Percentiles rank a stretch among this genome's conserved stretches.
Conservation (phyloP, 192 early-diverging fungal species). For the Dispira simplex region DNA sequence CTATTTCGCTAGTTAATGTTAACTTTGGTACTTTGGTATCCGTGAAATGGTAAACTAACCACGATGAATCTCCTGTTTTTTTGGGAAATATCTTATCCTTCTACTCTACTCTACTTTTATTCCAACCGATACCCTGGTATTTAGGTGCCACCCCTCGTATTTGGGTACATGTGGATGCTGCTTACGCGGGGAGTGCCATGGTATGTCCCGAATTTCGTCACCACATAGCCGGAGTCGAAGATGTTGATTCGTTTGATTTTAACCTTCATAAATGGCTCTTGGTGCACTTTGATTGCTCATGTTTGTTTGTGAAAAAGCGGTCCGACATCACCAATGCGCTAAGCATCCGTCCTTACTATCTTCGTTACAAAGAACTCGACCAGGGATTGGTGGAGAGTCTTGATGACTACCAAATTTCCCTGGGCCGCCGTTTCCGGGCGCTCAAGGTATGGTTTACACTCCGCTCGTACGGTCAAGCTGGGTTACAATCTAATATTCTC, state of each 20-base stretch:
- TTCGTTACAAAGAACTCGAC: slow-evolving; percentile 22
- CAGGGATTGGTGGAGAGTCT: slow-evolving; percentile 30
- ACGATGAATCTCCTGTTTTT: too few relatives aligned
- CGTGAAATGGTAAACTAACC: too few relatives aligned
- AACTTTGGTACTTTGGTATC: too few relatives aligned
- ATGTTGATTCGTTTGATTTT: slow-evolving; percentile 40
- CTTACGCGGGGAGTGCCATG: slow-evolving; percentile 40
- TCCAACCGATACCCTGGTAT: too few relatives aligned
- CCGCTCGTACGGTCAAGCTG: slow-evolving; percentile 35
- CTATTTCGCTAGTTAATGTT: too few relatives aligned
- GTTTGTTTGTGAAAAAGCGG: slow-evolving; percentile 34
- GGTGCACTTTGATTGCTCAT: slow-evolving; percentile 48
- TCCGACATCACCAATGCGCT: slow-evolving; percentile 31
- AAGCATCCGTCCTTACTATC: slow-evolving; percentile 31
- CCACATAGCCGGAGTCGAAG: slow-evolving; percentile 27
- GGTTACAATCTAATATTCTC: slow-evolving; percentile 33
- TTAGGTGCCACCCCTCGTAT: slow-evolving; percentile 7
- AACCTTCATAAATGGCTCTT: slow-evolving; percentile 52
- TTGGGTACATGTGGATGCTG: slow-evolving; percentile 53
- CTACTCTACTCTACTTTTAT: too few relatives aligned
- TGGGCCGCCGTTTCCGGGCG: slow-evolving; percentile 40
- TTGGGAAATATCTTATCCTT: too few relatives aligned
- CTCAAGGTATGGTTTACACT: slow-evolving; percentile 52
- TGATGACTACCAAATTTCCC: slow-evolving; percentile 37
- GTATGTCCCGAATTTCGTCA: slow-evolving; percentile 38